Evolutionary conservation across 768 basidiomycete species (phyloP).

Genomic region (Ramaria rubella): DNA sequence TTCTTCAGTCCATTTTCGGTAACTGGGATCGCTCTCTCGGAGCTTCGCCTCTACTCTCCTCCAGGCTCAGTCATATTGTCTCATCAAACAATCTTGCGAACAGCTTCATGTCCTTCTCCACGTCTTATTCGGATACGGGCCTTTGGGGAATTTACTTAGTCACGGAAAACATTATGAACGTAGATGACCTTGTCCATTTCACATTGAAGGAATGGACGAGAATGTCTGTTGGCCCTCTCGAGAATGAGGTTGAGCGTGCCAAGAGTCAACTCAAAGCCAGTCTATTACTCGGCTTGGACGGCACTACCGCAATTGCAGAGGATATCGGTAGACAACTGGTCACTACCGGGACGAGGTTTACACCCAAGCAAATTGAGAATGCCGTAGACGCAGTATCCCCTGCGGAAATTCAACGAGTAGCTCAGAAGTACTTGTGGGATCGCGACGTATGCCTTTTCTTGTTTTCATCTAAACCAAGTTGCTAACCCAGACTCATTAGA

Average conservation of each 20-base stretch:
- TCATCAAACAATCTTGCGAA: slow-evolving; percentile 95
- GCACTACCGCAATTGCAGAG: slow-evolving; percentile 95
- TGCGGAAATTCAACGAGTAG: slow-evolving; percentile 89
- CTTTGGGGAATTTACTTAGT: slow-evolving; percentile 99
- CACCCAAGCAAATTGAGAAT: slow-evolving; percentile 89
- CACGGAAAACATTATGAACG: slow-evolving; percentile 87
- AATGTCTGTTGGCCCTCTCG: slow-evolving; percentile 82
- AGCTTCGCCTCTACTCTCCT: slow-evolving; percentile 81
- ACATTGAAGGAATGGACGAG: slow-evolving; percentile 94
- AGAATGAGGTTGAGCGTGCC: slow-evolving; percentile 89
- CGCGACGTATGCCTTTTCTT: slow-evolving; percentile 61
- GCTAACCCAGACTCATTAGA: slow-evolving; percentile 31
- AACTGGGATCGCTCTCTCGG: slow-evolving; percentile 99
- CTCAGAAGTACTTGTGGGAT: slow-evolving; percentile 96
- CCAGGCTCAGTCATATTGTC: slow-evolving; percentile 85
- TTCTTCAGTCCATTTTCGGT: slow-evolving; percentile 95
- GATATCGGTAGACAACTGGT: slow-evolving; percentile 98
- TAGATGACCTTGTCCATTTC: slow-evolving; percentile 92
- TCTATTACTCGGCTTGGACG: slow-evolving; percentile 83
- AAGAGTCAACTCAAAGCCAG: slow-evolving; percentile 98
- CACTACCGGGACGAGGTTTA: slow-evolving; percentile 83
- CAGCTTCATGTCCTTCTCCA: slow-evolving; percentile 99
- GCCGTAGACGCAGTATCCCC: slow-evolving; percentile 85
- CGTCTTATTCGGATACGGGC: slow-evolving; percentile 96
- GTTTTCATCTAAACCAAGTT: neutral